A percentile compares a stretch with the other conserved stretches of the same genome.
Evolutionary conservation across 495 filamentous ascomycete species (phyloP).

Genomic region (Neurospora sp.): DNA sequence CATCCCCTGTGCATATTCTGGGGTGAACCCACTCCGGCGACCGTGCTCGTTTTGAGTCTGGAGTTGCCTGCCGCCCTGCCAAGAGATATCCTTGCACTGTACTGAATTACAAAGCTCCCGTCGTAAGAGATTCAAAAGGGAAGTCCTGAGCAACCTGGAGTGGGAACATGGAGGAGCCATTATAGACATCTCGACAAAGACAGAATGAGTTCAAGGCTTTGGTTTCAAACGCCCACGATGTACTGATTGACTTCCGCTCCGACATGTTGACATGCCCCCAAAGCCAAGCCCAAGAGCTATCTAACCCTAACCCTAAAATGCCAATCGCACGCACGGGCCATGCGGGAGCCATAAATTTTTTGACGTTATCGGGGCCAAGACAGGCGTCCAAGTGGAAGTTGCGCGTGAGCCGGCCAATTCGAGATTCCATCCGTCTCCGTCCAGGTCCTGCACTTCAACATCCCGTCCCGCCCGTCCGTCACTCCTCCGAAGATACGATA

Average conservation of each 20-base stretch:
- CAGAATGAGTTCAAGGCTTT: background rate
- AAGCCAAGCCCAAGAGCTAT: background rate
- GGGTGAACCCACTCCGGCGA: background rate
- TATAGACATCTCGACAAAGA: background rate
- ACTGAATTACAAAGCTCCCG: background rate
- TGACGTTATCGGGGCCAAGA: constrained; percentile 9
- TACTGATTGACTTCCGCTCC: background rate
- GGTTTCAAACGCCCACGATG: background rate
- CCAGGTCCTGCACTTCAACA: background rate
- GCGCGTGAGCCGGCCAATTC: constrained; percentile 8
- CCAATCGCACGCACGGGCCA: constrained; percentile 2
- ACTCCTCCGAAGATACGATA: constrained; percentile 3
- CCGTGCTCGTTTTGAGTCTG: background rate
- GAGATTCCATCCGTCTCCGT: background rate
- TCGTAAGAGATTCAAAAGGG: background rate
- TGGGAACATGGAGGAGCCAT: background rate
- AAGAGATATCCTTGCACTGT: background rate
- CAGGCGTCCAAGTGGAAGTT: background rate
- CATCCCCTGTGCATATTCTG: background rate
- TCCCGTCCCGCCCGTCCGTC: constrained; percentile 1
- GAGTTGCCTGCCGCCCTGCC: background rate
- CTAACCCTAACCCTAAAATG: too few relatives aligned
- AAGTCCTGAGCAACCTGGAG: background rate
- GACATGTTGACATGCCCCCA: background rate
- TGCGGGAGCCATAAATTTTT: constrained; percentile 18